These are phyloP conservation scores for Kurtzmaniella quercitrusa DNA, from an alignment of 1,139 yeast genomes.

Conservation along the genomic window DNA sequence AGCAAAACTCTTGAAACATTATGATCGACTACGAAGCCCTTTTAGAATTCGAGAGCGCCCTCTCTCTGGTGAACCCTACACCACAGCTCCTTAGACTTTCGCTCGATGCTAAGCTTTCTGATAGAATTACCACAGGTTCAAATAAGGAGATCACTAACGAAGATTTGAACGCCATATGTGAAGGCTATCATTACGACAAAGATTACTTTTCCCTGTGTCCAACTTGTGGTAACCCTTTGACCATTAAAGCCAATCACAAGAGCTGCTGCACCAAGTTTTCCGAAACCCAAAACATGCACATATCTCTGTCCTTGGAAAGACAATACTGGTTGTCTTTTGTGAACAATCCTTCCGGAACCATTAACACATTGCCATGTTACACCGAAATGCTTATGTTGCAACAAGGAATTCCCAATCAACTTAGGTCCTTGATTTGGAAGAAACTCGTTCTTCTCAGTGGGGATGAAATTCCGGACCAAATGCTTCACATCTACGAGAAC, in stretches of 20 bases:
- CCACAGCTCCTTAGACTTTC: slow-evolving; percentile 5
- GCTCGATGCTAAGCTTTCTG: slow-evolving; percentile 6
- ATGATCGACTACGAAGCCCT: slow-evolving; percentile 31
- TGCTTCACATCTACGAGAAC: slow-evolving; percentile 32
- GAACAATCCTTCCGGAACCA: slow-evolving; percentile 42
- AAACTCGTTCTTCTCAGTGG: slow-evolving; percentile 29
- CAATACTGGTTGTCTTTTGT: slow-evolving; percentile 46
- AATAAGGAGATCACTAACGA: slow-evolving; percentile 12
- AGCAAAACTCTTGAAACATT: not conserved
- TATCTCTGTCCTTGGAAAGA: slow-evolving; percentile 29
- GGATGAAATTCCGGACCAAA: slow-evolving; percentile 32
- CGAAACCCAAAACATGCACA: slow-evolving; percentile 11
- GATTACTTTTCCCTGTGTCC: slow-evolving; percentile 39
- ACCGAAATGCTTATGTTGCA: slow-evolving; percentile 39
- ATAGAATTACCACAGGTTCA: slow-evolving; percentile 7
- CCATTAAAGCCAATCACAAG: slow-evolving; percentile 9
- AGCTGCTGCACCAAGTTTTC: slow-evolving; percentile 12
- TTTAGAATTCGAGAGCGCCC: slow-evolving; percentile 42
- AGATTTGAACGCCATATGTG: slow-evolving; percentile 16
- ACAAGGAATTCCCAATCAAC: slow-evolving; percentile 39
- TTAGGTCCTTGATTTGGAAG: slow-evolving; percentile 36
- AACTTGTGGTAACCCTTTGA: slow-evolving; percentile 22
- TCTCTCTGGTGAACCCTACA: slow-evolving; percentile 17
- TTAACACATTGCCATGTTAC: slow-evolving; percentile 45
- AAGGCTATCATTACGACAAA: slow-evolving; percentile 21